Evolutionary conservation across 805 yeast genomes (phyloP), one percentile per base, ranked within the genome.

Genomic region (Sugiyamaella americana): DNA sequence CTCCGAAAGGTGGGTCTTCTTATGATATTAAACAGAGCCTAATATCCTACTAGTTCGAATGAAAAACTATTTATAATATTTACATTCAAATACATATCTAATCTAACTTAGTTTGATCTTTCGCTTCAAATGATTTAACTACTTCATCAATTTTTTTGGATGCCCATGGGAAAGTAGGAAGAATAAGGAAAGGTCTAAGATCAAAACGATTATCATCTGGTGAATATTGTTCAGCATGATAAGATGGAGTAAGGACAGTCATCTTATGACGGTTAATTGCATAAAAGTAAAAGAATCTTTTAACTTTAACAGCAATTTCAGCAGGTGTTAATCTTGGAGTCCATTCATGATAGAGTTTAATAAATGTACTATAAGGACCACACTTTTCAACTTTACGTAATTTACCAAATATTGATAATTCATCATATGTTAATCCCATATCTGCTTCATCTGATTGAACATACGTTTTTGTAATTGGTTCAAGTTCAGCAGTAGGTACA

Each of bases 351-450:
- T 87, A 76, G 36, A 93, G 68, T 60, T 88, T 87, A 59, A 89
- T 71, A 63, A 93, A 93, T 95, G 87, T 87, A 4, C 95, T 86
- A 60, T 85, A 86, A 3, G 98, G 98, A 0, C 99, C 99, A 67
- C 96, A 86, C 67, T 89, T 89, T 41, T 86, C 87, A 40, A 93
- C 83, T 65, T 93, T 93, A 54, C 99, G 77, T 51, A 93, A 73
- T 49, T 84, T 75, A 11, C 99, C 99, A 70, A 93, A 89, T 4
- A 84, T 72, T 29, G 96, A 83, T 50, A 93, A 74, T 62, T 93
- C 98, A 54, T 89, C 95, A 59, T 93, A 93, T 0, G 96, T 85
- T 83, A 94, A 84, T 1, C 99, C 99, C 99, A 93, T 93, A 61
- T 93, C 99, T 11, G 78, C 80, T 65, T 93, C 99, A 64, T 93